Evolutionary conservation across 164 flowering plant species (phyloP).

Genomic region (Vitis rotundifolia): DNA sequence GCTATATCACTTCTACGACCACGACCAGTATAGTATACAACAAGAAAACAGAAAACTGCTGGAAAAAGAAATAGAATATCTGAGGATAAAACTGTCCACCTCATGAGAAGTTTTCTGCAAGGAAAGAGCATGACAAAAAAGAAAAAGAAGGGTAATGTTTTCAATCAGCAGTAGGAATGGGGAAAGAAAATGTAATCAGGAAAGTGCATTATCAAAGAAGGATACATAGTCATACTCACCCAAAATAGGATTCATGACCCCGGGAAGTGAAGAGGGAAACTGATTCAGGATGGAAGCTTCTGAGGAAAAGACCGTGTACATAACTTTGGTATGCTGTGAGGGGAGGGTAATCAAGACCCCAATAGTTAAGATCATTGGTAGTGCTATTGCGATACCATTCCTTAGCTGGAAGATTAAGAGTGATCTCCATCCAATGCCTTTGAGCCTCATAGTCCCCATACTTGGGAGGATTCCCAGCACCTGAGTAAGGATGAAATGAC

Average conservation of each 20-base stretch:
- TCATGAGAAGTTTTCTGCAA: constrained; percentile 89
- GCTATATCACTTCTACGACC: constrained; percentile 38
- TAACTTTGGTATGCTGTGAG: constrained; percentile 95
- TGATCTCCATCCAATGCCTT: constrained; percentile 99
- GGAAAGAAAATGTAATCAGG: too few relatives aligned
- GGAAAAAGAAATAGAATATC: constrained; percentile 82
- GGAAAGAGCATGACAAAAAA: not conserved
- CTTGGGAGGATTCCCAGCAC: constrained; percentile 82
- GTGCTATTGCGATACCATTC: constrained; percentile 80
- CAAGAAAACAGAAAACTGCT: constrained; percentile 60
- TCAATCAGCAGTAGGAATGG: too few relatives aligned
- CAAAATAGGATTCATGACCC: constrained; percentile 81
- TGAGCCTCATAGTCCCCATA: constrained; percentile 95
- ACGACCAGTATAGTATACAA: constrained; percentile 33
- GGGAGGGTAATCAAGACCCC: constrained; percentile 99
- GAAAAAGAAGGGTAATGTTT: not conserved
- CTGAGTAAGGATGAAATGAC: constrained; percentile 82
- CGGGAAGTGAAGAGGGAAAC: constrained; percentile 66
- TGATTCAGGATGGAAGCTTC: constrained; percentile 60
- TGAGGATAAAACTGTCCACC: constrained; percentile 87
- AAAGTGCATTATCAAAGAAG: not conserved
- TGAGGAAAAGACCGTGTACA: constrained; percentile 62
- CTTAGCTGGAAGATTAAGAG: constrained; percentile 55
- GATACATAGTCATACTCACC: constrained; percentile 41
- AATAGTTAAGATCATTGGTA: constrained; percentile 70